A percentile compares a stretch with the other conserved stretches of the same genome.
Evolutionary conservation across 176 grass and related monocot genomes (phyloP).

Genomic region (Tuctoria greenei): DNA sequence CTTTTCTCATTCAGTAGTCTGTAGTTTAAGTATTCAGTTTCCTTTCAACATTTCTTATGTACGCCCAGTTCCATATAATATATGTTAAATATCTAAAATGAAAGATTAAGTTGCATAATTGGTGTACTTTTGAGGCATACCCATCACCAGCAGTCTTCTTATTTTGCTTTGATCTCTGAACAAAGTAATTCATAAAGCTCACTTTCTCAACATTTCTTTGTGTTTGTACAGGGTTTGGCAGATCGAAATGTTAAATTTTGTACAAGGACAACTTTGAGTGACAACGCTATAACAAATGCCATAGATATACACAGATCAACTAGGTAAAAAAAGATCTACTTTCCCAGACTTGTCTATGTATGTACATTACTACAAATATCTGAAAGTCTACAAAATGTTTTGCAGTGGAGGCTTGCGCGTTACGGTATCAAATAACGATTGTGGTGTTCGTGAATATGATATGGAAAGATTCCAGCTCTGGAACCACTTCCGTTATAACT

Average conservation of each 20-base stretch:
- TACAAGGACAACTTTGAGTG: constrained; percentile 70
- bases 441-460: constrained; percentile 74
- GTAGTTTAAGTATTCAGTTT: constrained; percentile 4
- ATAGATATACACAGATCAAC: constrained; percentile 75
- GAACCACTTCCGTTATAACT: constrained; percentile 76
- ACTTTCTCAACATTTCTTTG: constrained; percentile 16
- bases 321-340: constrained; percentile 45
- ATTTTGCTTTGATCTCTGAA: neutral
- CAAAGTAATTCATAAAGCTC: neutral
- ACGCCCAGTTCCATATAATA: too few species aligned
- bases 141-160: neutral
- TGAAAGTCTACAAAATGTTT: constrained; percentile 34
- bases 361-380: constrained; percentile 27
- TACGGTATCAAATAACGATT: constrained; percentile 89
- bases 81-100: too few species aligned
- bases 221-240: constrained; percentile 53
- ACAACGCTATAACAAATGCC: constrained; percentile 92
- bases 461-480: constrained; percentile 78
- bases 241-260: constrained; percentile 70
- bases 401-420: constrained; percentile 67
- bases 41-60: neutral
- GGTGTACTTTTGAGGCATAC: neutral
- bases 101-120: too few species aligned
- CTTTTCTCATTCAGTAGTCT: neutral
- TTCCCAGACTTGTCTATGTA: neutral